Evolutionary conservation across 192 early-diverging fungal genomes (phyloP).

Genomic region (Rhizoclosmatium sp.): DNA sequence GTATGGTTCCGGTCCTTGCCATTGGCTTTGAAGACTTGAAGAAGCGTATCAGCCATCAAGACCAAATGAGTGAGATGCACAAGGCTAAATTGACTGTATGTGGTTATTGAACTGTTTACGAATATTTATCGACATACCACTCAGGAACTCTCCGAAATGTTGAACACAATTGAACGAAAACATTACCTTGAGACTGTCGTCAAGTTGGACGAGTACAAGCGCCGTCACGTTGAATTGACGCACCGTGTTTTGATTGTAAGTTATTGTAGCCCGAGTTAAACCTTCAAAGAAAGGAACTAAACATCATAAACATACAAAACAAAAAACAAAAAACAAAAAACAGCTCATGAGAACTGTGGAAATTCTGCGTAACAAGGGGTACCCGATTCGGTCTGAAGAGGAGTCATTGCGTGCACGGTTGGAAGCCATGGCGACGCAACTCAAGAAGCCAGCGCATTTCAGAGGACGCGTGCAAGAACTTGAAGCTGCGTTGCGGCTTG

Average conservation of each 20-base stretch:
- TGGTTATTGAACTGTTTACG: not conserved
- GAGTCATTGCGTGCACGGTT: constrained; percentile 77
- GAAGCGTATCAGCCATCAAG: constrained; percentile 83
- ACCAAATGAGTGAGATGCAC: constrained; percentile 71
- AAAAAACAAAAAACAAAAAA: not conserved
- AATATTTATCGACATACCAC: constrained; percentile 25
- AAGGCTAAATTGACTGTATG: constrained; percentile 72
- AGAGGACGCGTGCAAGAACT: constrained; percentile 84
- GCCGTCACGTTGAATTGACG: constrained; percentile 76
- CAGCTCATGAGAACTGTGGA: constrained; percentile 89
- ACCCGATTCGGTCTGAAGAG: constrained; percentile 83
- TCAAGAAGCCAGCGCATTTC: constrained; percentile 81
- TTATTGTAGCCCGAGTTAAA: not conserved
- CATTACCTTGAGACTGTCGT: constrained; percentile 77
- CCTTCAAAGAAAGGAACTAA: too few relatives aligned
- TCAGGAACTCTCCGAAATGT: constrained; percentile 67
- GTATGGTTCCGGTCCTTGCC: constrained; percentile 91
- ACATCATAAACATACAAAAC: too few relatives aligned
- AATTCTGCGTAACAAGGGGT: constrained; percentile 82
- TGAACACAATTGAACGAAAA: constrained; percentile 66
- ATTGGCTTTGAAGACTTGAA: constrained; percentile 90
- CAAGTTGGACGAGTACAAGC: constrained; percentile 80
- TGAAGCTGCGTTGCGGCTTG: constrained; percentile 78
- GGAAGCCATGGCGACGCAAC: constrained; percentile 77
- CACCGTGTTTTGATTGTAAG: constrained; percentile 28